phyloP scores from a whole-genome alignment of 2,329 filamentous ascomycete species.

The Sordariomycetes sp. region DNA sequence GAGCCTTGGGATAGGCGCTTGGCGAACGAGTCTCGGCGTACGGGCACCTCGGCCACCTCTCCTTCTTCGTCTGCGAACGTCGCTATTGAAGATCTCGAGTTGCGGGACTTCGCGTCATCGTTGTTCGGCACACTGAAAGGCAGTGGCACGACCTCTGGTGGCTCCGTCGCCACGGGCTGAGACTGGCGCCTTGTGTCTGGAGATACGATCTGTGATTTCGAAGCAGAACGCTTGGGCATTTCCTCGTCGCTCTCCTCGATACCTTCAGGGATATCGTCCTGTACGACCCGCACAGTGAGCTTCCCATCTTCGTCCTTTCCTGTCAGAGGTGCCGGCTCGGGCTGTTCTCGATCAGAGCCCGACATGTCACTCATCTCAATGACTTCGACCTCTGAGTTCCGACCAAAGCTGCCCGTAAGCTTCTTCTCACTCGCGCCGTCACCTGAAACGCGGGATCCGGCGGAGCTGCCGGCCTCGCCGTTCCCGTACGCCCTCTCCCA shows the following conservation, averaged over 20 bases:
- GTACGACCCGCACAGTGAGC: constrained; percentile 43
- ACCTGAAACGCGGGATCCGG: constrained; percentile 37
- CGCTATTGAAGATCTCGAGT: constrained; percentile 56
- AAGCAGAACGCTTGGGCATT: too few species aligned
- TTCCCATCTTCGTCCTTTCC: constrained; percentile 31
- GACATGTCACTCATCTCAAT: constrained; percentile 48
- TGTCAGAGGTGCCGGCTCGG: constrained; percentile 28
- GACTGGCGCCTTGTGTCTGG: too few species aligned
- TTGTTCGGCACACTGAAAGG: constrained; percentile 52
- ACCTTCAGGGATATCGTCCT: constrained; percentile 33
- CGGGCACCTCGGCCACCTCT: constrained; percentile 12
- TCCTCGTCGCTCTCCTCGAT: constrained; percentile 10
- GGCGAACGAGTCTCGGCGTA: constrained; percentile 28
- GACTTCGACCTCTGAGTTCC: constrained; percentile 21
- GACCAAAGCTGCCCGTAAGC: constrained; percentile 15
- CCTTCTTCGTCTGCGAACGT: constrained; percentile 57
- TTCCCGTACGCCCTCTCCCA: constrained; percentile 78
- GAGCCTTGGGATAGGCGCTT: constrained; percentile 33
- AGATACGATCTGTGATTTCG: too few species aligned
- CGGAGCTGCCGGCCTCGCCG: constrained; percentile 27
- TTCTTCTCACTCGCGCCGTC: constrained; percentile 38
- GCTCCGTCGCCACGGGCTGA: too few species aligned
- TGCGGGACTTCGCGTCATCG: constrained; percentile 28
- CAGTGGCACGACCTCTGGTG: constrained; percentile 49
- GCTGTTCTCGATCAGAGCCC: constrained; percentile 16